phyloP scores from a whole-genome alignment of 2,329 filamentous ascomycete genomes.

The Aspergillus uvarum region DNA sequence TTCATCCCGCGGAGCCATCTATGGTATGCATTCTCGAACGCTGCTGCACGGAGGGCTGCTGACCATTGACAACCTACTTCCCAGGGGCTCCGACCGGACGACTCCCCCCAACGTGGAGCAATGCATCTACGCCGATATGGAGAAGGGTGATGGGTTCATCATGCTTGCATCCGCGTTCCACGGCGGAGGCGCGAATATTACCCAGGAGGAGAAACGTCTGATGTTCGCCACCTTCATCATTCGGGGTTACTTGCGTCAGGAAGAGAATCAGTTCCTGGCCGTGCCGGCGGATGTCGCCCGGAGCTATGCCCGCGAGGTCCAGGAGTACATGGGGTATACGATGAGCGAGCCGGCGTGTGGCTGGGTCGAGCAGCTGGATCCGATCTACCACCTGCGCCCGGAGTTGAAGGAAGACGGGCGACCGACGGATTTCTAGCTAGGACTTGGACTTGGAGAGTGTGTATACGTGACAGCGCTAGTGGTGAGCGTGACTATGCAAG shows the following conservation, averaged over 20 bases:
- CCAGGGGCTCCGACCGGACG: background rate
- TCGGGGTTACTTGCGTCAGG: background rate
- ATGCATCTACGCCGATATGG: conserved; percentile 1
- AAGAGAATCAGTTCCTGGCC: conserved; percentile 3
- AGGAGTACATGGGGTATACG: conserved; percentile 1
- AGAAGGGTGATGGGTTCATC: background rate
- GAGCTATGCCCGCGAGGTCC: background rate
- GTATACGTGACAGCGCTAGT: too few species aligned
- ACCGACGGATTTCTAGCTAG: background rate
- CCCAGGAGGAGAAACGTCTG: background rate
- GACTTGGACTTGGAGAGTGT: too few species aligned
- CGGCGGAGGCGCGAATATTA: background rate
- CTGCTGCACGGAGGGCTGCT: background rate
- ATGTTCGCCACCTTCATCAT: background rate
- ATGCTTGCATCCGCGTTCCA: background rate
- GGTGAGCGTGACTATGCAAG: too few species aligned
- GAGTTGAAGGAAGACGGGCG: background rate
- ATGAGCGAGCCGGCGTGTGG: conserved; percentile 1
- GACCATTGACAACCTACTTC: background rate
- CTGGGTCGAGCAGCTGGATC: background rate
- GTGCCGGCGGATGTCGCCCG: background rate
- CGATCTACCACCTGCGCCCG: background rate
- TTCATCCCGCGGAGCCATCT: conserved; percentile 32
- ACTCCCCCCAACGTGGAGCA: background rate
- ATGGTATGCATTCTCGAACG: conserved; percentile 12